Evolutionary conservation across 306 rosid species (phyloP), one percentile per base, ranked within the genome.

Genomic region (Pyrus communis): DNA sequence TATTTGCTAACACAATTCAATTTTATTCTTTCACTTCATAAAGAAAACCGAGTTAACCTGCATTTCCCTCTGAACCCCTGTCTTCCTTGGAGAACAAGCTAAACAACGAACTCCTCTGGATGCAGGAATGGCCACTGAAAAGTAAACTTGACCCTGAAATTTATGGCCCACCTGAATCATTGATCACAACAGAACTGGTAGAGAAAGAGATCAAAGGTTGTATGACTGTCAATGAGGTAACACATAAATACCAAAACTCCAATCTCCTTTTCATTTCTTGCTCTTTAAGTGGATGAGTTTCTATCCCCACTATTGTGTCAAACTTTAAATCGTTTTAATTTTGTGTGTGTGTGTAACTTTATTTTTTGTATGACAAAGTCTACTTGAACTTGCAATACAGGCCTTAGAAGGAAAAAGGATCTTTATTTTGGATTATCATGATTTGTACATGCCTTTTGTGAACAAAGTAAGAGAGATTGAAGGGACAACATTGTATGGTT

Each of bases 51-150:
- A 35, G 40, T 30, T 7, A 30, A 64, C 42, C 14, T 7, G 35
- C 15, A 69, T 13, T 69, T 43, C 38, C 19, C 55, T 18, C 3
- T 5, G 17, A 18, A 7, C 42, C 7, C 1, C 42, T 2, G 31
- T 54, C 19, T 52, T 65, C 46, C 17, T 35, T 65, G 49, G 23
- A 33, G 27, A 38, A 9, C 45, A 35, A 65, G 70, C 40, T 33
- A 65, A 33, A 40, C 25, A 23, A 4, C 1, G 40, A 35, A 35
- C 40, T 35, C 42, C 19, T 2, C 10, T 11, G 23, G 8, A 52
- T 51, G 49, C 74, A 82, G 89, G 86, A 86, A 54, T 86, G 89
- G 86, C 86, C 88, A 9, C 40, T 82, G 23, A 66, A 31, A 70
- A 85, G 88, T 69, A 83, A 80, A 60, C 86, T 86, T 7, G 86